Evolutionary conservation across 2,329 filamentous ascomycete genomes (phyloP), one percentile per base, ranked within the genome.

Genomic region (Xylaria sp.): DNA sequence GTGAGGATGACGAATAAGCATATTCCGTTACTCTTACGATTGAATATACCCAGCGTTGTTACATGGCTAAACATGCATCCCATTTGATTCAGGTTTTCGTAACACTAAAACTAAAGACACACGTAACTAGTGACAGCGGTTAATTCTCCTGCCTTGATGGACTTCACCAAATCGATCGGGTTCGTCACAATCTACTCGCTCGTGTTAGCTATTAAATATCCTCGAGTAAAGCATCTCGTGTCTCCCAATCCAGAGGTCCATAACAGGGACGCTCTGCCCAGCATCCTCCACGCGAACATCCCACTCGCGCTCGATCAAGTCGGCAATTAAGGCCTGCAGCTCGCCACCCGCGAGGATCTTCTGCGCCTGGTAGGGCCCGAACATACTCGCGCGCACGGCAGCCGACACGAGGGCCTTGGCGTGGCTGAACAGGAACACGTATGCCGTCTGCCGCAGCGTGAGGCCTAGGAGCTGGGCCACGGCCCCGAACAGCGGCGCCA

Each of bases 221-320:
- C 93, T 88, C 67, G 92, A 94, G 79, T 96, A 96, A 72, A 96
- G 79, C 78, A 93, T 83, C 84, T 96, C 93, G 79, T 96, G 93
- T 77, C 93, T 86, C 3, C 93, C 93, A 76, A 94, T 86, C 92
- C 93, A 96, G 39, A 96, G 79, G 82, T 96, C 93, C 87, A 95
- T 90, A 1, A 90, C 86, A 0, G 93, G 93, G 70, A 94, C 90
- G 64, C 84, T 89, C 82, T 95, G 92, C 5, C 91, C 92, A 3
- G 92, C 92, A 71, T 90, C 86, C 66, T 92, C 89, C 0, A 91
- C 78, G 66, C 83, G 88, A 15, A 83, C 66, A 43, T 67, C 74
- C 88, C 88, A 90, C 75, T 91, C 89, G 66, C 86, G 81, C 60
- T 85, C 83, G 9, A 94, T 84, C 66, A 89, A 85, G 1, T 80